A percentile compares a stretch with the other conserved stretches of the same genome.
phyloP scores from a whole-genome alignment of 176 grass and related monocot species.

The Eleusine indica region DNA sequence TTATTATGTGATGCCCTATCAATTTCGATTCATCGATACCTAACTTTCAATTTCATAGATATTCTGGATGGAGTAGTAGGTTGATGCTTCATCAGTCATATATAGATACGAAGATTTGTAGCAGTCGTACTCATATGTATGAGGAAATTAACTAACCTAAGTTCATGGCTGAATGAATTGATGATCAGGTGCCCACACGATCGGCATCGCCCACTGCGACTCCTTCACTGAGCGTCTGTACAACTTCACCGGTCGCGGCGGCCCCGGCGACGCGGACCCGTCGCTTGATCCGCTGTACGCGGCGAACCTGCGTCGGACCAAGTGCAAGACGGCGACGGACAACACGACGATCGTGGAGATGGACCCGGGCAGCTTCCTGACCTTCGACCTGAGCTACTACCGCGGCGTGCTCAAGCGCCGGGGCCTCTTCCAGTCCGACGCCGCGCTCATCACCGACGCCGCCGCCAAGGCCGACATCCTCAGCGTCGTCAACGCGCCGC shows the following conservation, averaged over 20 bases:
- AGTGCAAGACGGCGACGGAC: constrained; percentile 52
- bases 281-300: constrained; percentile 67
- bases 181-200: constrained; percentile 76
- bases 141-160: too few relatives aligned
- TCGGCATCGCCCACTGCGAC: constrained; percentile 72
- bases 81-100: not conserved
- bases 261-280: constrained; percentile 51
- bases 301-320: constrained; percentile 58
- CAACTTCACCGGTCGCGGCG: constrained; percentile 80
- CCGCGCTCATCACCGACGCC: constrained; percentile 57
- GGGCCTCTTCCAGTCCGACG: constrained; percentile 86
- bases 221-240: constrained; percentile 64
- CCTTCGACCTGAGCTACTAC: constrained; percentile 87
- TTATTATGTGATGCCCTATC: not conserved
- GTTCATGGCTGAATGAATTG: not conserved
- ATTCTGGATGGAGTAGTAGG: not conserved
- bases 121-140: not conserved
- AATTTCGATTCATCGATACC: not conserved
- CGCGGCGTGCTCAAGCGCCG: constrained; percentile 59
- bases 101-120: not conserved
- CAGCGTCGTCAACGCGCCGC: constrained; percentile 27
- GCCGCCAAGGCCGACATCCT: constrained; percentile 43
- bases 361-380: constrained; percentile 86
- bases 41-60: not conserved
- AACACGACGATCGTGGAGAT: constrained; percentile 82